These are phyloP conservation scores for Stachybotrys chlorohalonatus DNA, from an alignment of 2,329 filamentous ascomycete species.

Conservation along the genomic window DNA sequence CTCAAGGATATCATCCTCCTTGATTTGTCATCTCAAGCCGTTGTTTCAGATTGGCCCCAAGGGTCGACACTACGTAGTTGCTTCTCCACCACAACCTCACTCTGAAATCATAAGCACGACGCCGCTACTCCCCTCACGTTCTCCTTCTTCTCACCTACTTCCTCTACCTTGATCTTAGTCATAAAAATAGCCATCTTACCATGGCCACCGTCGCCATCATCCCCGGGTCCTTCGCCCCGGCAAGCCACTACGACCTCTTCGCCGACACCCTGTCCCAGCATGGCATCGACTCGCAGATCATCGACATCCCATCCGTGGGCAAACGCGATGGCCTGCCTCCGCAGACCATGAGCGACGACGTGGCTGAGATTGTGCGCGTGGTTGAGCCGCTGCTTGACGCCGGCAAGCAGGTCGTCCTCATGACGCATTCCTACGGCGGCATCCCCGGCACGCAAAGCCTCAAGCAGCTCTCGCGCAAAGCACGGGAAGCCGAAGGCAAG, in stretches of 20 bases:
- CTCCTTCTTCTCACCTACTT: too few species aligned
- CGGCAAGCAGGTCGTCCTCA: constrained; percentile 5
- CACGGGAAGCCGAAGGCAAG: constrained; percentile 12
- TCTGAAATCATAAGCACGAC: too few species aligned
- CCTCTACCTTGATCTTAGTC: too few species aligned
- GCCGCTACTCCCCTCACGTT: too few species aligned
- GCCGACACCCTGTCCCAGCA: not conserved
- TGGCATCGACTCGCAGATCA: not conserved
- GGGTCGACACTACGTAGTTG: too few species aligned
- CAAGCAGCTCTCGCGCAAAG: constrained; percentile 15
- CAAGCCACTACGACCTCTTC: not conserved
- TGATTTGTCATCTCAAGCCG: too few species aligned
- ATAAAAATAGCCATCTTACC: not conserved
- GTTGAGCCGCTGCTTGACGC: not conserved
- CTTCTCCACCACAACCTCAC: too few species aligned
- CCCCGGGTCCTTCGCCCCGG: not conserved
- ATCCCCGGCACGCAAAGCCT: constrained; percentile 15
- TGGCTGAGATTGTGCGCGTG: not conserved
- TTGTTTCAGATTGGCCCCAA: too few species aligned
- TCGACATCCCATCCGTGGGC: not conserved
- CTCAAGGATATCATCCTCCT: too few species aligned
- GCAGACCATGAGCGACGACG: constrained; percentile 3
- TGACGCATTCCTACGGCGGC: constrained; percentile 19
- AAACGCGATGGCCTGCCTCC: not conserved
- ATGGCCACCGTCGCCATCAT: not conserved